A percentile compares a stretch with the other conserved stretches of the same genome.
These are phyloP conservation scores for Decorospora gaudefroyi DNA, from an alignment of 2,329 filamentous ascomycete species.

Conservation along the genomic window DNA sequence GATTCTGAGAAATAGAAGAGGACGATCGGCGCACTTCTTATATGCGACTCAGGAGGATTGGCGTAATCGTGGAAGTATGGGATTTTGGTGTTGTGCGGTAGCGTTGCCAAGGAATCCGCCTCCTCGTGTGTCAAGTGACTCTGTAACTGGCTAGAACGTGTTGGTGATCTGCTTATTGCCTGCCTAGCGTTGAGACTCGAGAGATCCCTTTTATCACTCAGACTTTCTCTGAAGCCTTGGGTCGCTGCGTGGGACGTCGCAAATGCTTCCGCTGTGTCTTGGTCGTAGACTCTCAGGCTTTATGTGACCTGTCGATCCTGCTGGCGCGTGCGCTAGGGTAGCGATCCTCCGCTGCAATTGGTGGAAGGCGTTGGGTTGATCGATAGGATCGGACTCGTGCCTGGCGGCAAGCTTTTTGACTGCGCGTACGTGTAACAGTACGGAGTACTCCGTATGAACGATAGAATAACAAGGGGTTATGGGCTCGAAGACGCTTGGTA, in stretches of 20 bases:
- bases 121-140: conserved; percentile 34
- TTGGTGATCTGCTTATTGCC: conserved; percentile 19
- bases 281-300: conserved; percentile 26
- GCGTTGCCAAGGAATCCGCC: conserved; percentile 29
- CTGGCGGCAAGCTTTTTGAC: conserved; percentile 29
- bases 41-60: conserved; percentile 13
- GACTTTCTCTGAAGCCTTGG: conserved; percentile 15
- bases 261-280: conserved; percentile 30
- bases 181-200: conserved; percentile 12
- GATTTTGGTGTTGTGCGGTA: conserved; percentile 15
- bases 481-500: conserved; percentile 36
- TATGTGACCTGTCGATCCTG: conserved; percentile 21
- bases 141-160: conserved; percentile 26
- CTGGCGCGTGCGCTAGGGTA: conserved; percentile 24
- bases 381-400: conserved; percentile 19
- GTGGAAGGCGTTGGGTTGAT: conserved; percentile 7
- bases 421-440: conserved; percentile 20
- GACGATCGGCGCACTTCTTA: conserved; percentile 25
- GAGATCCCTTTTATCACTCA: conserved; percentile 15
- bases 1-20: conserved; percentile 9
- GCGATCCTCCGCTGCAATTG: conserved; percentile 25
- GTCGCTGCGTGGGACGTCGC: conserved; percentile 42
- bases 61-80: conserved; percentile 7
- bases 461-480: too few relatives aligned
- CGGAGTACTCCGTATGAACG: conserved; percentile 12